Evolutionary conservation across 805 yeast genomes (phyloP).

Genomic region (Millerozyma miso): DNA sequence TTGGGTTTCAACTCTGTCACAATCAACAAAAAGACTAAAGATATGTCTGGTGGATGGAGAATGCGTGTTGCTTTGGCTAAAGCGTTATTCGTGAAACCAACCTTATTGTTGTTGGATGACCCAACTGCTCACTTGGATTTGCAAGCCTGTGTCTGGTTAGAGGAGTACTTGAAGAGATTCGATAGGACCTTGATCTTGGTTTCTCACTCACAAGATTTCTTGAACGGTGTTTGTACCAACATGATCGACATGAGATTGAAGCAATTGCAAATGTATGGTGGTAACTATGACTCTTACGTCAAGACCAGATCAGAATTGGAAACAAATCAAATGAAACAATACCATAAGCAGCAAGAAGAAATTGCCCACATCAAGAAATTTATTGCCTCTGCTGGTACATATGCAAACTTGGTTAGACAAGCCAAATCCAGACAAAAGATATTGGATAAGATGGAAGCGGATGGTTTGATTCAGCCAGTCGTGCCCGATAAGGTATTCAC

Average conservation of each 20-base stretch:
- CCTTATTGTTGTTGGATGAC: slow-evolving; percentile 89
- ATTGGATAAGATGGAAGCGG: slow-evolving; percentile 99
- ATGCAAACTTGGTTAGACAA: slow-evolving; percentile 96
- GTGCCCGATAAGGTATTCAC: slow-evolving; percentile 90
- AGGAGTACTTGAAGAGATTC: slow-evolving; percentile 91
- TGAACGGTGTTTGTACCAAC: slow-evolving; percentile 96
- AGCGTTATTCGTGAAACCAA: slow-evolving; percentile 97
- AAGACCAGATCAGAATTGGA: slow-evolving; percentile 93
- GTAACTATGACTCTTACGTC: slow-evolving; percentile 95
- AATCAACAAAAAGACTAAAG: slow-evolving; percentile 90
- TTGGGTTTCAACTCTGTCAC: slow-evolving; percentile 89
- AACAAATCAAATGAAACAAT: slow-evolving; percentile 97
- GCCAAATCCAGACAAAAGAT: slow-evolving; percentile 99
- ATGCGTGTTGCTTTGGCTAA: slow-evolving; percentile 99
- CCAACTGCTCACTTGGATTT: slow-evolving; percentile 99
- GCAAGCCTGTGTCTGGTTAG: slow-evolving; percentile 99
- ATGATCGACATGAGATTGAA: slow-evolving; percentile 96
- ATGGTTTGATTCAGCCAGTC: slow-evolving; percentile 91
- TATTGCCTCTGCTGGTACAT: slow-evolving; percentile 99
- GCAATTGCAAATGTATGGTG: slow-evolving; percentile 77
- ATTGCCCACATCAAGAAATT: slow-evolving; percentile 97
- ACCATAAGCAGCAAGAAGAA: slow-evolving; percentile 97
- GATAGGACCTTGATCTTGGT: slow-evolving; percentile 91
- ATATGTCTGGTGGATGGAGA: slow-evolving; percentile 99
- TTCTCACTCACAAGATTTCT: slow-evolving; percentile 98